Conservation (phyloP, 768 basidiomycete genomes). For the Leccinum subgranulosum region DNA sequence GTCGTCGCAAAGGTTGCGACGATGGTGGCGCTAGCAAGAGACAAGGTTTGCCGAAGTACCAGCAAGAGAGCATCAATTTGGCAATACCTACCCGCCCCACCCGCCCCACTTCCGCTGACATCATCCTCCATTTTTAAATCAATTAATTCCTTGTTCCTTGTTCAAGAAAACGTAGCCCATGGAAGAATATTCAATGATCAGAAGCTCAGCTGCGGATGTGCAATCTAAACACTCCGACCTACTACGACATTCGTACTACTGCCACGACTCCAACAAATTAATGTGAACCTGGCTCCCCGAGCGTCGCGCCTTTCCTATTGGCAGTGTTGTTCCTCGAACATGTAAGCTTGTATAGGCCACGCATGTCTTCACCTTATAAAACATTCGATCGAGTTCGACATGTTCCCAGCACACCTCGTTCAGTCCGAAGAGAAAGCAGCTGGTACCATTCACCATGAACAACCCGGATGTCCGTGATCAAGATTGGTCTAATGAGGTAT, state of each 20-base stretch:
- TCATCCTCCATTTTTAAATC: too few relatives aligned
- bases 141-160: too few relatives aligned
- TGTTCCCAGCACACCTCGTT: not conserved
- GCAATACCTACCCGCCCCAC: too few relatives aligned
- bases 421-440: not conserved
- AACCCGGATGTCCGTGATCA: not conserved
- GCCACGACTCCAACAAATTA: not conserved
- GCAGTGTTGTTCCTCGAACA: not conserved
- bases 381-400: not conserved
- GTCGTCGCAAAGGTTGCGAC: too few relatives aligned
- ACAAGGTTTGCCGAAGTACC: too few relatives aligned
- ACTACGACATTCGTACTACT: not conserved
- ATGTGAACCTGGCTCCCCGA: not conserved
- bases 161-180: too few relatives aligned
- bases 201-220: too few relatives aligned
- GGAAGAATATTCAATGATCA: too few relatives aligned
- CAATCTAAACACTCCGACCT: not conserved
- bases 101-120: too few relatives aligned
- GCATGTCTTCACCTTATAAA: slow-evolving; percentile 5
- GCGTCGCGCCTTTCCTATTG: not conserved
- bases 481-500: slow-evolving; percentile 1
- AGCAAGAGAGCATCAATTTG: too few relatives aligned
- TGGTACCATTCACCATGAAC: not conserved
- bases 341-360: slow-evolving; percentile 1
- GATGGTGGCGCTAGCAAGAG: too few relatives aligned